These are phyloP conservation scores for Exophiala sideris DNA, from an alignment of 2,329 filamentous ascomycete species.

Conservation along the genomic window DNA sequence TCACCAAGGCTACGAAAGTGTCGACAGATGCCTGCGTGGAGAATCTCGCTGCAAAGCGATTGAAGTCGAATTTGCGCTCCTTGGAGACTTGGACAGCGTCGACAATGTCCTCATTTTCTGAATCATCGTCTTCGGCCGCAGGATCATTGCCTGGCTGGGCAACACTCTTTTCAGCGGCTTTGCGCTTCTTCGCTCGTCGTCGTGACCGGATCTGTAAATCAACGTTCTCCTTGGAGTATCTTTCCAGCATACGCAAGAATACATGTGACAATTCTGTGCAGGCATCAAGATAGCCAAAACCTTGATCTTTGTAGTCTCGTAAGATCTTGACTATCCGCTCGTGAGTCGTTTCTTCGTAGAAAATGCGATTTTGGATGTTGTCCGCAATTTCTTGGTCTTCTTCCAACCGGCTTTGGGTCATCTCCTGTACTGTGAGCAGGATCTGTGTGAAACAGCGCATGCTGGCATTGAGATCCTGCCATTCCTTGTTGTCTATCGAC, in stretches of 20 bases:
- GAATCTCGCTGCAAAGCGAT: conserved; percentile 75
- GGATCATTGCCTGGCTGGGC: conserved; percentile 42
- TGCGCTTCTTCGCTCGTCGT: conserved; percentile 69
- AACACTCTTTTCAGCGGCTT: conserved; percentile 51
- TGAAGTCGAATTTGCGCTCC: conserved; percentile 94
- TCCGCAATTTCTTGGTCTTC: conserved; percentile 98
- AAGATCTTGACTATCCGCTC: conserved; percentile 79
- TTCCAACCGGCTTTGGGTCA: conserved; percentile 77
- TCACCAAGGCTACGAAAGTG: conserved; percentile 77
- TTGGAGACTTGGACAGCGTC: conserved; percentile 67
- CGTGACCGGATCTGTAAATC: conserved; percentile 90
- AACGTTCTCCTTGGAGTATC: conserved; percentile 89
- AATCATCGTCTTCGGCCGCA: conserved; percentile 53
- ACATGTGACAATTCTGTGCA: conserved; percentile 88
- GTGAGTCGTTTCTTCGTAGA: conserved; percentile 94
- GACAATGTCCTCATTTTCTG: conserved; percentile 70
- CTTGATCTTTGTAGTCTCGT: conserved; percentile 86
- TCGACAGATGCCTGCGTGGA: conserved; percentile 80
- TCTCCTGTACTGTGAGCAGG: conserved; percentile 85
- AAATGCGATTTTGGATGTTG: conserved; percentile 94
- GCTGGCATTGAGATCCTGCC: conserved; percentile 79
- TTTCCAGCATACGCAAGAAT: conserved; percentile 85
- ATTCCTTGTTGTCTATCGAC: conserved; percentile 76
- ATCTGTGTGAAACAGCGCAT: conserved; percentile 97
- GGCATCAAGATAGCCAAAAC: conserved; percentile 88